Percentiles rank a stretch among this genome's conserved stretches.
phyloP scores from a whole-genome alignment of 768 basidiomycete genomes.

The Leucocoprinus sp. region DNA sequence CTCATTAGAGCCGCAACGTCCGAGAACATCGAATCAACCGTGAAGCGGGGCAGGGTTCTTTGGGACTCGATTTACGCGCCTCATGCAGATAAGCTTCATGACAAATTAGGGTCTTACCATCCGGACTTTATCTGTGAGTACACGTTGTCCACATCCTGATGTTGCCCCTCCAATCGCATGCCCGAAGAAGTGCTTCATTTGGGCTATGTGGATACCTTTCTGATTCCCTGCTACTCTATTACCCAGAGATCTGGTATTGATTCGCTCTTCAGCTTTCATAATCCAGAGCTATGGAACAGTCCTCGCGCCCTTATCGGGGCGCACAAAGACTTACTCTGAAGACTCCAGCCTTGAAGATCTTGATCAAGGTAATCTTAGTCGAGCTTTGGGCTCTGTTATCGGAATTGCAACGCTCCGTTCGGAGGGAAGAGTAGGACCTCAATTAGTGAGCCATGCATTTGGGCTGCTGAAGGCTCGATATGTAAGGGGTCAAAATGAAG shows the following conservation, averaged over 20 bases:
- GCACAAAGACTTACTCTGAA: constrained; percentile 33
- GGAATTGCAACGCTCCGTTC: constrained; percentile 82
- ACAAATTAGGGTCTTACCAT: constrained; percentile 82
- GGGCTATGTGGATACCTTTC: constrained; percentile 9
- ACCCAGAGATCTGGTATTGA: constrained; percentile 15
- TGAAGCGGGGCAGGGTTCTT: constrained; percentile 58
- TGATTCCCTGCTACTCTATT: constrained; percentile 3
- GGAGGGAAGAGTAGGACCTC: constrained; percentile 78
- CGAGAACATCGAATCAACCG: constrained; percentile 61
- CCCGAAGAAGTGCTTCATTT: constrained; percentile 4
- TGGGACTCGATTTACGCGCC: constrained; percentile 89
- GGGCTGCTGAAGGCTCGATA: constrained; percentile 81
- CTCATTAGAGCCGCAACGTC: constrained; percentile 44
- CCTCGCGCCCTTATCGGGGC: constrained; percentile 65
- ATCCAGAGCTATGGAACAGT: constrained; percentile 80
- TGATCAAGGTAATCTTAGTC: constrained; percentile 78
- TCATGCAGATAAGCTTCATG: constrained; percentile 81
- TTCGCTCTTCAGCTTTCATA: constrained; percentile 57
- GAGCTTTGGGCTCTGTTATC: constrained; percentile 76
- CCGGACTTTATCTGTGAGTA: constrained; percentile 89
- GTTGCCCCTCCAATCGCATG: constrained; percentile 25
- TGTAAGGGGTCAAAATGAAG: constrained; percentile 48
- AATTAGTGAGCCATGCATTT: constrained; percentile 83
- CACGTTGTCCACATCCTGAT: constrained; percentile 25
- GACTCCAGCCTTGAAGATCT: constrained; percentile 33